These are phyloP conservation scores for Globisporangium cystogenes DNA, from an alignment of 352 stramenopile genomes.

Conservation along the genomic window DNA sequence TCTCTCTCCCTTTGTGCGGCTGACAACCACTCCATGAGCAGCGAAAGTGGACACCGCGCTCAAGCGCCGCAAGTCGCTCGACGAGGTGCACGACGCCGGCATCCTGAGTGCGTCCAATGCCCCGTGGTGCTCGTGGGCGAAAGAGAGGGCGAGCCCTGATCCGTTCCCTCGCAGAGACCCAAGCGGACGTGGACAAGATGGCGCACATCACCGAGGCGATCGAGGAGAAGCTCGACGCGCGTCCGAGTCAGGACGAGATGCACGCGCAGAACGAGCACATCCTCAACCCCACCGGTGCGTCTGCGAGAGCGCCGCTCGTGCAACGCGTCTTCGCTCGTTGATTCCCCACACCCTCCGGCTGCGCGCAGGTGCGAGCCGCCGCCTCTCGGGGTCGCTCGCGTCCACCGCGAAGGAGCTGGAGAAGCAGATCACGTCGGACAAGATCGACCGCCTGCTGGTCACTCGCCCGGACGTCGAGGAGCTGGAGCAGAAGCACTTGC, in stretches of 20 bases:
- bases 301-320: neutral
- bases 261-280: conserved; percentile 44
- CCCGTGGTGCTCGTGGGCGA: neutral
- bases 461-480: conserved; percentile 49
- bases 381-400: conserved; percentile 30
- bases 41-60: conserved; percentile 32
- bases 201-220: conserved; percentile 30
- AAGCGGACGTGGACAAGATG: conserved; percentile 35
- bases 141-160: neutral
- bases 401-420: conserved; percentile 41
- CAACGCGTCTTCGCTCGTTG: neutral
- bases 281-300: conserved; percentile 30
- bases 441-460: conserved; percentile 63
- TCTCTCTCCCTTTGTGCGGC: neutral
- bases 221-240: conserved; percentile 38
- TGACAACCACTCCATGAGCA: conserved; percentile 3
- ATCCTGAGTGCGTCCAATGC: conserved; percentile 27
- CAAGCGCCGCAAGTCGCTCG: conserved; percentile 38
- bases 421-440: conserved; percentile 50
- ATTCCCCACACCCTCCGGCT: neutral
- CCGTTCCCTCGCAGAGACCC: conserved; percentile 19
- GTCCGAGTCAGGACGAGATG: conserved; percentile 44
- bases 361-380: conserved; percentile 21
- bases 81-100: conserved; percentile 38
- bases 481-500: conserved; percentile 50